Conservation (phyloP, 495 filamentous ascomycete genomes). For the Daldinia caldariorum region DNA sequence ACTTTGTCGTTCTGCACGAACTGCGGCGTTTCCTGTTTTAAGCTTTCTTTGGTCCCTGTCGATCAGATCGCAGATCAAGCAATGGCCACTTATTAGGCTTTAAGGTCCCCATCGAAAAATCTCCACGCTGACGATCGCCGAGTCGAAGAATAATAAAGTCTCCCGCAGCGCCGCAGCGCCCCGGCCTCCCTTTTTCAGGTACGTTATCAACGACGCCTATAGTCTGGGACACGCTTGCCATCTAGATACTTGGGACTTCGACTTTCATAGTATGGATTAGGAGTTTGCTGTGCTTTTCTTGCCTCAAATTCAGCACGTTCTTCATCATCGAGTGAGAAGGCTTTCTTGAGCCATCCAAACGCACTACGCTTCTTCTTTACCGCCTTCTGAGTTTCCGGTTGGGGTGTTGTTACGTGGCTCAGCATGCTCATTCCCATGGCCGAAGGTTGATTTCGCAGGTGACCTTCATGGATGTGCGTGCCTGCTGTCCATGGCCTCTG, state of each 20-base stretch:
- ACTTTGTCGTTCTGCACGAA: conserved; percentile 7
- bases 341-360: conserved; percentile 69
- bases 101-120: conserved; percentile 17
- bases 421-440: conserved; percentile 64
- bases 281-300: conserved; percentile 51
- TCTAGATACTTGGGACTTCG: conserved; percentile 57
- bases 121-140: conserved; percentile 10
- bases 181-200: neutral
- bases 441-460: conserved; percentile 57
- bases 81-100: conserved; percentile 28
- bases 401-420: conserved; percentile 54
- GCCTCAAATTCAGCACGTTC: conserved; percentile 63
- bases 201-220: conserved; percentile 19
- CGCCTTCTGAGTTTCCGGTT: conserved; percentile 46
- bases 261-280: conserved; percentile 55
- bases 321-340: conserved; percentile 65
- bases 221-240: conserved; percentile 50
- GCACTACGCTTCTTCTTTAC: conserved; percentile 68
- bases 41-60: conserved; percentile 17
- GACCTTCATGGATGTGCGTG: conserved; percentile 44
- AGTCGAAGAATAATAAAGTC: conserved; percentile 8
- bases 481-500: conserved; percentile 65
- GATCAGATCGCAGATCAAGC: conserved; percentile 29
- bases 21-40: conserved; percentile 19
- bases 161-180: neutral